Percentiles rank a stretch among this genome's conserved stretches.
These are phyloP conservation scores for Raddia distichophylla DNA, from an alignment of 176 grass and related monocot genomes.

Conservation along the genomic window DNA sequence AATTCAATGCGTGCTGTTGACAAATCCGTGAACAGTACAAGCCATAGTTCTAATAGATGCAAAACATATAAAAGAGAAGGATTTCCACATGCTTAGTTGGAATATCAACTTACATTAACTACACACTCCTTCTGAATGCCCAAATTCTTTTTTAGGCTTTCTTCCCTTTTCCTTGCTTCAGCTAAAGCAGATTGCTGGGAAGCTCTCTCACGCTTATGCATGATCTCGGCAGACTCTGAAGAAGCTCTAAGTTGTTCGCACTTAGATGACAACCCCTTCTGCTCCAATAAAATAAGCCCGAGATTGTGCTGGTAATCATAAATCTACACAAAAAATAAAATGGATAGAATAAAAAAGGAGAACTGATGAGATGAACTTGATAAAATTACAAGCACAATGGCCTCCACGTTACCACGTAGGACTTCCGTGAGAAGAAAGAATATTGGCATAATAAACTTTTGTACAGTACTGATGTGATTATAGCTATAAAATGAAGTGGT, in stretches of 20 bases:
- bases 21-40: neutral
- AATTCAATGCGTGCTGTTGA: neutral
- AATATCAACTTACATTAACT: slow-evolving; percentile 59
- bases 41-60: neutral
- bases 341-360: neutral
- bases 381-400: neutral
- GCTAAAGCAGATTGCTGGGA: slow-evolving; percentile 61
- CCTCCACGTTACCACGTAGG: neutral
- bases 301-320: slow-evolving; percentile 89
- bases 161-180: slow-evolving; percentile 74
- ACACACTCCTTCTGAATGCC: slow-evolving; percentile 82
- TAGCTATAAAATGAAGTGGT: neutral
- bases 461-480: neutral
- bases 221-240: slow-evolving; percentile 54
- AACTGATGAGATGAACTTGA: neutral
- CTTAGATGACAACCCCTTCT: slow-evolving; percentile 64
- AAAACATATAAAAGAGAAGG: neutral
- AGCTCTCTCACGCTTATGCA: slow-evolving; percentile 68
- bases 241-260: slow-evolving; percentile 78
- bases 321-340: slow-evolving; percentile 49
- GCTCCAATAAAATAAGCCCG: slow-evolving; percentile 83
- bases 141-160: slow-evolving; percentile 69
- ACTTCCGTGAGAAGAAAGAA: neutral
- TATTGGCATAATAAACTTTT: neutral
- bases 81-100: neutral